Percentiles rank a stretch among this genome's conserved stretches.
Evolutionary conservation across 1,139 yeast genomes (phyloP).

Genomic region (Dujonia santamariae): DNA sequence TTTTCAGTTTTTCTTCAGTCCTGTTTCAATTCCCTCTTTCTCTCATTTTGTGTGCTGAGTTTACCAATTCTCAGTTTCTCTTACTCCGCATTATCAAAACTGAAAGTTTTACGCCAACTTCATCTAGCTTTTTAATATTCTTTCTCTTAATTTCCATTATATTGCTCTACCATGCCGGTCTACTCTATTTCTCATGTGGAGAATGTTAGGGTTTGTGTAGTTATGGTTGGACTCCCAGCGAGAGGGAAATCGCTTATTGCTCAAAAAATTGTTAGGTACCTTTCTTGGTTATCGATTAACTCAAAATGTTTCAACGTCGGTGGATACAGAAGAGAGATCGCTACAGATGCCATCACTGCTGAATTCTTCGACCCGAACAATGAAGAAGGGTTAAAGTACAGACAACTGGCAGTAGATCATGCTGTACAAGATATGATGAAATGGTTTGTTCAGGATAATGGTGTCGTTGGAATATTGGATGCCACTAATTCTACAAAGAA

Average conservation of each 20-base stretch:
- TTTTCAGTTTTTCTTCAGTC: too few species aligned
- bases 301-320: conserved; percentile 93
- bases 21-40: too few species aligned
- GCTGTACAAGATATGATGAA: conserved; percentile 83
- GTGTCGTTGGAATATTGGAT: conserved; percentile 89
- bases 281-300: conserved; percentile 86
- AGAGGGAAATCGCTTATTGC: conserved; percentile 79
- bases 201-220: conserved; percentile 69
- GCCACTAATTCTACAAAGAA: conserved; percentile 74
- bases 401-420: conserved; percentile 65
- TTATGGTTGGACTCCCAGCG: conserved; percentile 73
- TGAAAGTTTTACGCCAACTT: too few species aligned
- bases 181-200: conserved; percentile 69
- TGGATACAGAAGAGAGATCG: conserved; percentile 62
- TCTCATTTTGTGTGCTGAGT: too few species aligned
- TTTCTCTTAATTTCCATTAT: too few species aligned
- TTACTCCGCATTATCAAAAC: too few species aligned
- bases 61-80: too few species aligned
- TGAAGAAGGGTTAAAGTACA: conserved; percentile 55
- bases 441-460: conserved; percentile 80
- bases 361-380: conserved; percentile 76
- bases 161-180: conserved; percentile 52
- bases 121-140: too few species aligned
- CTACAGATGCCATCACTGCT: conserved; percentile 50
- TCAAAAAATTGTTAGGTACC: conserved; percentile 80